Evolutionary conservation across 108 stramenopile genomes (phyloP), one percentile per base, ranked within the genome.

Genomic region (Conticribra guillardii): DNA sequence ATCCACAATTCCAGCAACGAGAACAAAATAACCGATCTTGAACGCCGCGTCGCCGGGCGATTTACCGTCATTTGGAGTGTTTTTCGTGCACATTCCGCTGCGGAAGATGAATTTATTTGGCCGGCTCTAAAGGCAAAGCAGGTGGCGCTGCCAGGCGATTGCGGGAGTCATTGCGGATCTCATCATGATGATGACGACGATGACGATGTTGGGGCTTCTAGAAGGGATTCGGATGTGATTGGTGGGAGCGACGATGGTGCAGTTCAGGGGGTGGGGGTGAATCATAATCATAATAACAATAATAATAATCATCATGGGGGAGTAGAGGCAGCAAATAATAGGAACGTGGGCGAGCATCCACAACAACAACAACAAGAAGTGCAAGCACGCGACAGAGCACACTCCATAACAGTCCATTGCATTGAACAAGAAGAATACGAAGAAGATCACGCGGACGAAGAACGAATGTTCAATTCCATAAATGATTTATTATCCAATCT

Each of bases 21-120:
- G 28, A 54, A 27, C 37, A 24, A 47, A 31, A 54, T 80, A 26
- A 79, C 32, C 52, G 79, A 86, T 32, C 61, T 94, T 30, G 90
- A 91, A 74, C 69, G 84, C 2, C 71, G 80, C 30, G 87, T 88
- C 27, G 85, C 87, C 19, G 90, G 90, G 46, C 81, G 96, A 46
- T 97, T 97, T 73, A 84, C 93, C 47, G 92, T 96, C 7, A 94
- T 97, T 58, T 96, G 95, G 92, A 84, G 81, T 34, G 97, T 97
- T 30, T 97, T 97, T 71, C 92, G 90, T 26, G 94, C 96, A 17
- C 97, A 97, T 80, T 90, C 89, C n/a, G 85, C 91, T 4, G 97
- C 97, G 15, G 97, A 97, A 67, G 97, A 97, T 76, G 96, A 97
- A 67, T 92, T 95, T 50, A 97, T 97, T 55, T 97, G 97, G 97